Conservation (phyloP, 2,329 filamentous ascomycete genomes). For the Beauveria caledonica region DNA sequence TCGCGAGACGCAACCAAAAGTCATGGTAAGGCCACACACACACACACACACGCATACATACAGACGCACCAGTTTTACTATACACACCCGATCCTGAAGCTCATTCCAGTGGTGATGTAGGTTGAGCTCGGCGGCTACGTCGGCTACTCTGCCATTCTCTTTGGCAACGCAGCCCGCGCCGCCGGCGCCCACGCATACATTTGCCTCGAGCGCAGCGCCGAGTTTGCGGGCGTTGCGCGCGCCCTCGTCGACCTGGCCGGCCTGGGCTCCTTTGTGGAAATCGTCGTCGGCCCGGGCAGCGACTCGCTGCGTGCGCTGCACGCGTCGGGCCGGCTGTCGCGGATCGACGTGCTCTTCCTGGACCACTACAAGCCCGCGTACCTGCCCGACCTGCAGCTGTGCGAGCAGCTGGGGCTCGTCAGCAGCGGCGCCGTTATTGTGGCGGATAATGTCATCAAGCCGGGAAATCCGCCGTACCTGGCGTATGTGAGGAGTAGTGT, state of each 20-base stretch:
- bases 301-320: constrained; percentile 55
- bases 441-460: constrained; percentile 64
- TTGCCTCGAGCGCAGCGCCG: constrained; percentile 65
- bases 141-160: constrained; percentile 73
- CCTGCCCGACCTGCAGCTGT: constrained; percentile 65
- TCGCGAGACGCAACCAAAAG: constrained; percentile 52
- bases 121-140: constrained; percentile 75
- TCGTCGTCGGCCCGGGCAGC: constrained; percentile 62
- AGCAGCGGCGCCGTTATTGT: constrained; percentile 53
- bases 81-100: not conserved
- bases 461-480: constrained; percentile 62
- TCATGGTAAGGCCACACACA: constrained; percentile 41
- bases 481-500: constrained; percentile 61
- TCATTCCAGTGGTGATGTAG: constrained; percentile 13
- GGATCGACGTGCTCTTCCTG: constrained; percentile 66
- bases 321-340: constrained; percentile 40
- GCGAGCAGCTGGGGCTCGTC: constrained; percentile 61
- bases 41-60: too few relatives aligned
- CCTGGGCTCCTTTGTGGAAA: constrained; percentile 59
- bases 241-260: constrained; percentile 67
- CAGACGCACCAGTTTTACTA: not conserved
- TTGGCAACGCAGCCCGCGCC: constrained; percentile 56
- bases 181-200: constrained; percentile 59
- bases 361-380: constrained; percentile 78
- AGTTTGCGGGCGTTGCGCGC: constrained; percentile 62